Evolutionary conservation across 1,284 basidiomycete genomes (phyloP).

Genomic region (Ceratobasidium theobromae): DNA sequence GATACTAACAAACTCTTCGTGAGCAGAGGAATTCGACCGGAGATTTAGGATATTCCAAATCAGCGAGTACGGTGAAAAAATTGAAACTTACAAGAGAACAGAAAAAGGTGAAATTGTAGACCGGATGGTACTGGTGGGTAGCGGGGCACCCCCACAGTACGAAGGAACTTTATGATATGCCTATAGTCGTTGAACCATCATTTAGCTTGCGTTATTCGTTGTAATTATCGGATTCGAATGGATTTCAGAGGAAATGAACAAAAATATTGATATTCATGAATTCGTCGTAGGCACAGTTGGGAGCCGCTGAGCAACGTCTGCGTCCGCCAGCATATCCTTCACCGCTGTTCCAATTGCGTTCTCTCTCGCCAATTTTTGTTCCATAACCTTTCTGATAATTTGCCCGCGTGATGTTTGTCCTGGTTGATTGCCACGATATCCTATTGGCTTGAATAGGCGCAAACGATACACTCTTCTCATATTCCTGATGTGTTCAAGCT

Average conservation of each 20-base stretch:
- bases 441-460: constrained; percentile 7
- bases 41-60: constrained; percentile 84
- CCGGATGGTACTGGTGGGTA: constrained; percentile 60
- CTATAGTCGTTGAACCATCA: neutral
- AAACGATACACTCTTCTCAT: constrained; percentile 44
- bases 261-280: neutral
- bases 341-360: constrained; percentile 15
- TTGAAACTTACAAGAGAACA: constrained; percentile 86
- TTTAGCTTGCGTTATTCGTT: constrained; percentile 10
- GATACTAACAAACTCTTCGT: neutral
- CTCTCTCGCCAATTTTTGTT: constrained; percentile 25
- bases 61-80: constrained; percentile 84
- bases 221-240: neutral
- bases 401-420: constrained; percentile 10
- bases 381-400: constrained; percentile 29
- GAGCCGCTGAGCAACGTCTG: constrained; percentile 16
- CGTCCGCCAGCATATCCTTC: constrained; percentile 21
- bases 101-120: constrained; percentile 73
- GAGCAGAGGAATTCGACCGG: constrained; percentile 68
- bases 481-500: constrained; percentile 48
- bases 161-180: constrained; percentile 12
- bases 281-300: constrained; percentile 11
- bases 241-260: neutral
- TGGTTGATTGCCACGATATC: neutral
- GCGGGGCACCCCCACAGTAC: constrained; percentile 24